A percentile compares a stretch with the other conserved stretches of the same genome.
phyloP scores from a whole-genome alignment of 2,329 filamentous ascomycete genomes.

The Decorospora gaudefroyi region DNA sequence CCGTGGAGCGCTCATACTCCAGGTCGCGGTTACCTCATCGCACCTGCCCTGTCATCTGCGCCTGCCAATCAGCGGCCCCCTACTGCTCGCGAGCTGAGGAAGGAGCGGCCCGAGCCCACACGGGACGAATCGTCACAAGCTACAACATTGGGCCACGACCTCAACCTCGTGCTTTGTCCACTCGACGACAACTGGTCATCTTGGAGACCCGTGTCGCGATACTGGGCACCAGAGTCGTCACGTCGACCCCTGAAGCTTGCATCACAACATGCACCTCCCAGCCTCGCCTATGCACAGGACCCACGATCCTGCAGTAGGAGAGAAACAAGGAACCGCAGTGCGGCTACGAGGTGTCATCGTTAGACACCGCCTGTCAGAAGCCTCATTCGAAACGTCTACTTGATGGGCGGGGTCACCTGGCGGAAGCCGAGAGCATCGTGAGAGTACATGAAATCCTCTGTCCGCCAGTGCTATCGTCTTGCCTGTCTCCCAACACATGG shows the following conservation, averaged over 20 bases:
- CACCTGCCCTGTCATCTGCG: constrained; percentile 10
- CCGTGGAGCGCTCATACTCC: constrained; percentile 4
- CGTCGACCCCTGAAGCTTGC: constrained; percentile 15
- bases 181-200: neutral
- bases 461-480: too few relatives aligned
- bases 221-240: neutral
- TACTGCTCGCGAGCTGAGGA: constrained; percentile 4
- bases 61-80: constrained; percentile 20
- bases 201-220: neutral
- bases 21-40: constrained; percentile 15
- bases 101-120: constrained; percentile 17
- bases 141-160: constrained; percentile 4
- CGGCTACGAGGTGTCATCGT: neutral
- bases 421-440: too few relatives aligned
- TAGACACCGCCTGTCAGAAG: constrained; percentile 1
- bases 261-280: constrained; percentile 10
- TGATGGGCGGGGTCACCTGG: too few relatives aligned
- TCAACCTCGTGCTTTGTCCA: neutral
- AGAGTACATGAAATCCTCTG: too few relatives aligned
- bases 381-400: too few relatives aligned
- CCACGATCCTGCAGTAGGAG: constrained; percentile 2
- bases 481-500: too few relatives aligned
- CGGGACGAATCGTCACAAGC: constrained; percentile 11
- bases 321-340: constrained; percentile 2
- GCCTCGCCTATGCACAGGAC: constrained; percentile 11